A percentile compares a stretch with the other conserved stretches of the same genome.
Conservation (phyloP, 2,329 filamentous ascomycete species). For the Verticillium klebahnii region DNA sequence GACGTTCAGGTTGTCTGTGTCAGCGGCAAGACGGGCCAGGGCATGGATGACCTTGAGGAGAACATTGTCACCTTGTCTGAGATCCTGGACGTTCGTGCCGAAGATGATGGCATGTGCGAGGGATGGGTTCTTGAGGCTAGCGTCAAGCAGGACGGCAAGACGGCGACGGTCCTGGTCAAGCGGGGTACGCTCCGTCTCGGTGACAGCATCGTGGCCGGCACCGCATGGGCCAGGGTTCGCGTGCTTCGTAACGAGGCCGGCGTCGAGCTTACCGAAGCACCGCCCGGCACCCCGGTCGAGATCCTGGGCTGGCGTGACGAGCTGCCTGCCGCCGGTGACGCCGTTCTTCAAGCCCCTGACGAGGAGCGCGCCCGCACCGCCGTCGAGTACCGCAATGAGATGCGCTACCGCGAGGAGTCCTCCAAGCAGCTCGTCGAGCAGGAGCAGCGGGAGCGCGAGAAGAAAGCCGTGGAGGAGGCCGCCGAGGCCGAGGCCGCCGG, state of each 20-base stretch:
- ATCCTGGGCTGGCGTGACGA: conserved; percentile 92
- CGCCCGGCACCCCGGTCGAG: conserved; percentile 85
- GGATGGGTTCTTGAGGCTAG: conserved; percentile 93
- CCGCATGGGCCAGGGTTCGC: conserved; percentile 83
- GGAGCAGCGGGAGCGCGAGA: conserved; percentile 56
- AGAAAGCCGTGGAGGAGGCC: conserved; percentile 29
- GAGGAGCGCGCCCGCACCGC: conserved; percentile 77
- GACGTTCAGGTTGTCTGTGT: conserved; percentile 90
- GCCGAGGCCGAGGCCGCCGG: conserved; percentile 31
- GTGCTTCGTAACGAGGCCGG: conserved; percentile 83
- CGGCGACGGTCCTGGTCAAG: conserved; percentile 84
- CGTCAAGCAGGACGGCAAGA: conserved; percentile 77
- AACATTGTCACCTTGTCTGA: conserved; percentile 82
- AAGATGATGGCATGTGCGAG: conserved; percentile 71
- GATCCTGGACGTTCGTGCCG: conserved; percentile 83
- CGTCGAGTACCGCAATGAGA: conserved; percentile 69
- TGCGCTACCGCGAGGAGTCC: conserved; percentile 66
- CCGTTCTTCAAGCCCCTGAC: conserved; percentile 75
- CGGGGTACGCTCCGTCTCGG: conserved; percentile 79
- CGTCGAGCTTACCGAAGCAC: conserved; percentile 63
- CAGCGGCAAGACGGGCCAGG: conserved; percentile 87
- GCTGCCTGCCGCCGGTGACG: conserved; percentile 75
- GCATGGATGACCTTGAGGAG: conserved; percentile 90
- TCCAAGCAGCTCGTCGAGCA: conserved; percentile 77
- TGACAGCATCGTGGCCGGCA: conserved; percentile 81